Percentiles rank a stretch among this genome's conserved stretches.
These are phyloP conservation scores for Pouteria campechiana DNA, from an alignment of 179 eudicot genomes.

Conservation along the genomic window DNA sequence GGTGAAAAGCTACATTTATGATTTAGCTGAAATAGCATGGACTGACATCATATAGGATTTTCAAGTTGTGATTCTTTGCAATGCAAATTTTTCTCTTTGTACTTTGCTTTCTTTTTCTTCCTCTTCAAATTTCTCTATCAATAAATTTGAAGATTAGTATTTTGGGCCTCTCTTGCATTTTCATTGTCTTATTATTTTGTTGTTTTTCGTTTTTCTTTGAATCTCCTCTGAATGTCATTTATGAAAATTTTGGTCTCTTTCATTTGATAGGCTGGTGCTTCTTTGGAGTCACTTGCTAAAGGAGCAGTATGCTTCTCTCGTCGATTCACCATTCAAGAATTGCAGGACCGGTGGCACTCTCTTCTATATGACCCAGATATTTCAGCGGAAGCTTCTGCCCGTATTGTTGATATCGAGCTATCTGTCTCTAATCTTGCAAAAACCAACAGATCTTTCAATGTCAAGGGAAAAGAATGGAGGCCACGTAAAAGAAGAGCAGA, in stretches of 20 bases:
- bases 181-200: not conserved
- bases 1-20: too few species aligned
- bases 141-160: not conserved
- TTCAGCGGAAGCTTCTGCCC: conserved; percentile 27
- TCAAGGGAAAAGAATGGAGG: conserved; percentile 10
- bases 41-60: too few species aligned
- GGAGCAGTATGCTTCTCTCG: conserved; percentile 47
- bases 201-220: not conserved
- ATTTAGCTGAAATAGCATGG: too few species aligned
- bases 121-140: not conserved
- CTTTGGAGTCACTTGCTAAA: conserved; percentile 53
- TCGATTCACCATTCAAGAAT: conserved; percentile 28
- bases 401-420: conserved; percentile 27
- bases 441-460: conserved; percentile 13
- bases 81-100: too few species aligned
- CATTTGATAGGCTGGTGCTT: conserved; percentile 56
- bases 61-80: too few species aligned
- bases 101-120: too few species aligned
- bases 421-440: conserved; percentile 21
- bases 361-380: conserved; percentile 42
- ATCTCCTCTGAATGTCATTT: too few species aligned
- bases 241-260: too few species aligned
- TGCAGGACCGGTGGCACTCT: conserved; percentile 39
- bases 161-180: not conserved
- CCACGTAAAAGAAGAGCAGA: conserved; percentile 24